These are phyloP conservation scores for Sclerotinia trifoliorum DNA, from an alignment of 2,329 filamentous ascomycete genomes.

Conservation along the genomic window DNA sequence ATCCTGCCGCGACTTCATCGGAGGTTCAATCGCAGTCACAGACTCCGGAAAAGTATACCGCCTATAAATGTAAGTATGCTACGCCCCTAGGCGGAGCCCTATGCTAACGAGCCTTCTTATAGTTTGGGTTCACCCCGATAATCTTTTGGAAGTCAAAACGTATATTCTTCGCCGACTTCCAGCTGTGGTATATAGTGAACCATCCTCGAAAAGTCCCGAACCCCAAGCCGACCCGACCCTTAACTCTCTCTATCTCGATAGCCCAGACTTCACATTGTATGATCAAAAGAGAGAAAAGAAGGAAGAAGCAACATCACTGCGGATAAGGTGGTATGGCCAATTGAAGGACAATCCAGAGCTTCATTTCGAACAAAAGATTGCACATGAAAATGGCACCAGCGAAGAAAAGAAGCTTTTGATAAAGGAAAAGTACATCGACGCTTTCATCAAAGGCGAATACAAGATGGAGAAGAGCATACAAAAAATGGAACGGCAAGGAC, in stretches of 20 bases:
- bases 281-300: conserved; percentile 76
- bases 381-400: conserved; percentile 72
- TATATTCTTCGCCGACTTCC: conserved; percentile 88
- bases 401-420: conserved; percentile 78
- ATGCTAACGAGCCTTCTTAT: conserved; percentile 38
- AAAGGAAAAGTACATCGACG: conserved; percentile 91
- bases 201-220: conserved; percentile 78
- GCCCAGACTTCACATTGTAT: conserved; percentile 80
- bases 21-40: conserved; percentile 54
- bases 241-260: conserved; percentile 96
- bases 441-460: conserved; percentile 84
- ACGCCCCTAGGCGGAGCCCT: no score
- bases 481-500: conserved; percentile 79
- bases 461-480: conserved; percentile 86
- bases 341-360: conserved; percentile 77
- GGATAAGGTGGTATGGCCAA: conserved; percentile 89
- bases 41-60: conserved; percentile 73
- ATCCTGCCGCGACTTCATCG: conserved; percentile 42
- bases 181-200: conserved; percentile 88
- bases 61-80: conserved; percentile 73
- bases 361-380: conserved; percentile 83
- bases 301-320: conserved; percentile 74
- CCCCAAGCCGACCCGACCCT: conserved; percentile 81
- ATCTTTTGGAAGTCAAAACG: conserved; percentile 95
- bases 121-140: conserved; percentile 96